These are phyloP conservation scores for Alternaria atra DNA, from an alignment of 2,329 filamentous ascomycete species.

Conservation along the genomic window DNA sequence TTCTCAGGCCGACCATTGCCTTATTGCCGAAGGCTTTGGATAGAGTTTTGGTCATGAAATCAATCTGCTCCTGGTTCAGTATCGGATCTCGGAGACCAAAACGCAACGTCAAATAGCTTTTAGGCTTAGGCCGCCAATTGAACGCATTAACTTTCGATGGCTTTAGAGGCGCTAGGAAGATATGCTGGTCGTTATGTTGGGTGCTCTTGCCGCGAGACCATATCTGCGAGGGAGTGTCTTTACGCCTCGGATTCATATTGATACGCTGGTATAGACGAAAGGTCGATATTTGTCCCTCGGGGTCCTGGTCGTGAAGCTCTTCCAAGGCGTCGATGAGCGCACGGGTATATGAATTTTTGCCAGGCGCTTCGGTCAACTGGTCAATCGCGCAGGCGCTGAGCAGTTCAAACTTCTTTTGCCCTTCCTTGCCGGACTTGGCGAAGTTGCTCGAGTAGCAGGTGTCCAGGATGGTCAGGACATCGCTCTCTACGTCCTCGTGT, in stretches of 20 bases:
- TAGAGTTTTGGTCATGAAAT: conserved; percentile 38
- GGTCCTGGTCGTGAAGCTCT: conserved; percentile 29
- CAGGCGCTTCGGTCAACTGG: conserved; percentile 40
- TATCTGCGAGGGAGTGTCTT: conserved; percentile 37
- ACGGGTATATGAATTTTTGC: conserved; percentile 45
- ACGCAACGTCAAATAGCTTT: conserved; percentile 43
- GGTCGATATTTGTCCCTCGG: conserved; percentile 40
- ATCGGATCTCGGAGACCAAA: conserved; percentile 40
- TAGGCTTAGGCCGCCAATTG: conserved; percentile 20
- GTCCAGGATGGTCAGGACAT: conserved; percentile 51
- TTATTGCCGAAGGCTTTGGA: conserved; percentile 42
- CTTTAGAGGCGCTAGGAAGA: conserved; percentile 43
- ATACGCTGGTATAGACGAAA: conserved; percentile 42
- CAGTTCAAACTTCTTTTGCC: conserved; percentile 43
- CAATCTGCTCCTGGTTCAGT: conserved; percentile 43
- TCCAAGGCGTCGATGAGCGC: conserved; percentile 45
- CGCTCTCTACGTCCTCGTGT: conserved; percentile 41
- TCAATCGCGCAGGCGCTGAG: conserved; percentile 43
- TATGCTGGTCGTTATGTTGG: conserved; percentile 38
- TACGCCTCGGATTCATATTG: conserved; percentile 34
- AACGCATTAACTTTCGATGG: conserved; percentile 11
- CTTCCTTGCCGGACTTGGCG: conserved; percentile 36
- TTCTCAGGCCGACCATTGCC: conserved; percentile 33
- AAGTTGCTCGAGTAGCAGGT: conserved; percentile 51
- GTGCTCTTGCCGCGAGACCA: conserved; percentile 33